phyloP scores from a whole-genome alignment of 768 basidiomycete species.

The Leucosporidium yakuticum region DNA sequence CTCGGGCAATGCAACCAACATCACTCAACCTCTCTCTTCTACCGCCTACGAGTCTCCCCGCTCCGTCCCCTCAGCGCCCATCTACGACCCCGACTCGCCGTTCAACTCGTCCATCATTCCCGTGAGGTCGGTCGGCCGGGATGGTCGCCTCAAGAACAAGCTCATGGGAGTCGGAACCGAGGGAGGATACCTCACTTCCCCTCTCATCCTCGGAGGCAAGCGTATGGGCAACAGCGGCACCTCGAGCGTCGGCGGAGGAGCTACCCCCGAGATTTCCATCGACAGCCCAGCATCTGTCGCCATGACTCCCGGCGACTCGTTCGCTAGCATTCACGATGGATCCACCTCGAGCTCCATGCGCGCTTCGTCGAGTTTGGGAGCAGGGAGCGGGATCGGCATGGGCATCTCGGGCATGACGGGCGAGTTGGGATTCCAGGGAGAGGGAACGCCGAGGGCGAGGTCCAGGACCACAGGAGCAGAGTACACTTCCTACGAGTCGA shows the following conservation, averaged over 20 bases:
- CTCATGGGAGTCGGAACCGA: constrained; percentile 39
- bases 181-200: constrained; percentile 39
- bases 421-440: constrained; percentile 7
- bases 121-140: constrained; percentile 17
- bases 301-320: constrained; percentile 17
- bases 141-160: constrained; percentile 36
- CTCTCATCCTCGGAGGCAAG: constrained; percentile 26
- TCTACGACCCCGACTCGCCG: constrained; percentile 35
- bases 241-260: neutral
- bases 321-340: neutral
- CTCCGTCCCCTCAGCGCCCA: constrained; percentile 9
- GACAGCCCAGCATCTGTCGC: constrained; percentile 19
- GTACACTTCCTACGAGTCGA: too few species aligned
- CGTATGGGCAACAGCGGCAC: constrained; percentile 4
- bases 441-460: too few species aligned
- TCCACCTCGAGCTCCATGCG: constrained; percentile 17
- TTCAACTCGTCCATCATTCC: constrained; percentile 29
- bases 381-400: constrained; percentile 33
- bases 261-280: constrained; percentile 26
- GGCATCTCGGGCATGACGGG: constrained; percentile 23
- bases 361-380: neutral
- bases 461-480: too few species aligned
- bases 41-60: constrained; percentile 1
- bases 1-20: neutral
- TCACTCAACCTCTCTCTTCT: neutral